Conservation (phyloP, 2,329 filamentous ascomycete genomes). For the Sporothrix phasma region DNA sequence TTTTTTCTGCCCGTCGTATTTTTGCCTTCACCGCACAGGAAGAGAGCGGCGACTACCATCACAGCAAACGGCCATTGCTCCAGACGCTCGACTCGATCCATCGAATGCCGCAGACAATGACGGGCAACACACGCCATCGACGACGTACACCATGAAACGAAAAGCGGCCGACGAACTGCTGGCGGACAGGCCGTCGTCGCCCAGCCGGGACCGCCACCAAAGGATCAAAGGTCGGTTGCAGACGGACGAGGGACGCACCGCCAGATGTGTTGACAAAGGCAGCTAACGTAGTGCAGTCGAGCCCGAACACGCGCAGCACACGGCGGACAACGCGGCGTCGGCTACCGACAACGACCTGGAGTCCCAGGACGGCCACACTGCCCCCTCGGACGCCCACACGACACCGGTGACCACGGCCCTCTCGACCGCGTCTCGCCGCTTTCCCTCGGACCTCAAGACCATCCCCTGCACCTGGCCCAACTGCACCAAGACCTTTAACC, state of each 20-base stretch:
- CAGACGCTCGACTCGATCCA: not conserved
- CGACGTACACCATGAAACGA: constrained; percentile 15
- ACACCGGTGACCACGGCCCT: constrained; percentile 15
- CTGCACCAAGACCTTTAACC: constrained; percentile 79
- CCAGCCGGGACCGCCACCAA: not conserved
- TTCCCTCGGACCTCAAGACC: constrained; percentile 65
- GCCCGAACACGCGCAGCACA: not conserved
- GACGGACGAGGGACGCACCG: not conserved
- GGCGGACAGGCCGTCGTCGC: not conserved
- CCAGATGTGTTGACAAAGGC: no score
- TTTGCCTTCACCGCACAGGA: constrained; percentile 5
- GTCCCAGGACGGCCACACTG: not conserved
- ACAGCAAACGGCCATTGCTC: no score
- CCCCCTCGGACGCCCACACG: constrained; percentile 8
- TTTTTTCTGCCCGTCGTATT: not conserved
- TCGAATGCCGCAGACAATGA: not conserved
- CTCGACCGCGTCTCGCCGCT: constrained; percentile 23
- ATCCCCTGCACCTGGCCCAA: constrained; percentile 63
- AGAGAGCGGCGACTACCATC: no score
- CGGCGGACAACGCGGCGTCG: not conserved
- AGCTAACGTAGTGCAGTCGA: not conserved
- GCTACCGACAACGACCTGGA: constrained; percentile 4
- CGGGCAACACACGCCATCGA: no score
- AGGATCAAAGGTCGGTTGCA: not conserved
- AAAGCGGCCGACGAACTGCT: constrained; percentile 16